Base-by-base conservation (phyloP, 1,284 basidiomycete genomes). In the Ceratobasidium sp. region DNA sequence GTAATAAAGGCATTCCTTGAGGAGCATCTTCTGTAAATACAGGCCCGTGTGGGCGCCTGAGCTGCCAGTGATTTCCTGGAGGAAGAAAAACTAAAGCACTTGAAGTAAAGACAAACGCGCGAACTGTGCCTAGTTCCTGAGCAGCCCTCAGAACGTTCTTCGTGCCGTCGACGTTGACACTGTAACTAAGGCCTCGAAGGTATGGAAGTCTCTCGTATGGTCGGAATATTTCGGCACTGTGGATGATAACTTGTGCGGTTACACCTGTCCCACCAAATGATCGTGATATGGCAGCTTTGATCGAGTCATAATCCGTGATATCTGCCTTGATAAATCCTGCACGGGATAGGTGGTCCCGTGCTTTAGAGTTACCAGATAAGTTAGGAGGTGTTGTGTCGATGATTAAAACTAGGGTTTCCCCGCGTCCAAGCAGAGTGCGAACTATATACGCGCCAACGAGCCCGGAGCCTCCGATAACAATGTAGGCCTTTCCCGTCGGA, bases 161-260 rank as follows among this genome's bases (percentile, higher is more conserved):
- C 0, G 97, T 98, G 21, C 97, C 97, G 34, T 92, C 88, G 6
- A 99, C 94, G 79, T 99, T 99, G 77, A 99, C 97, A 80, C 91
- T 93, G 82, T 90, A 91, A 83, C 94, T 97, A 18, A 98, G 80
- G 0, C 89, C 88, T 43, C 50, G 32, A 4, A 55, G 34, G 43
- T 67, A 67, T 41, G n/a, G 32, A n/a, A 55, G 34, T 14, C 64
- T 45, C 61, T 65, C 61, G 5, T 10, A 28, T 14, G 41, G 8
- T 23, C 61, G 45, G 26, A 65, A 36, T 1, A 39, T 5, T 50
- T 23, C 60, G 3, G 32, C 60, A 4, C 21, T 46, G n/a, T 62
- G 60, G 9, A 62, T 28, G 18, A 62, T 30, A 26, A 36, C 30
- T 12, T 65, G 26, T 36, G 64, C 50, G 3, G 50, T 67, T 18